phyloP scores from a whole-genome alignment of 2,329 filamentous ascomycete genomes.

The Calcarisporium arbuscula region DNA sequence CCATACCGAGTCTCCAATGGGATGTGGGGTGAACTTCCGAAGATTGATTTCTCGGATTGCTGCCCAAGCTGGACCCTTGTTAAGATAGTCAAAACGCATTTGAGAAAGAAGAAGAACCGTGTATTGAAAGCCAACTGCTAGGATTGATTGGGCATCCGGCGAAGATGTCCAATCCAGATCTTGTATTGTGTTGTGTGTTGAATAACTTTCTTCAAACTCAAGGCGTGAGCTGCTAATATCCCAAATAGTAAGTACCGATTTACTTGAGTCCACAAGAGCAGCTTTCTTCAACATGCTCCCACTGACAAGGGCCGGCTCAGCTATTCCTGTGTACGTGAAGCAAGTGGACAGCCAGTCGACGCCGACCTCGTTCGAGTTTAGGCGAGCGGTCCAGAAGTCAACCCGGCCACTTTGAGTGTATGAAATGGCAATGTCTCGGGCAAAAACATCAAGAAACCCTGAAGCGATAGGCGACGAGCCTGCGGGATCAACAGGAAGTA shows the following conservation, averaged over 20 bases:
- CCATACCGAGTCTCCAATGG: constrained; percentile 92
- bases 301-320: constrained; percentile 69
- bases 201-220: constrained; percentile 73
- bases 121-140: constrained; percentile 89
- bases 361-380: constrained; percentile 51
- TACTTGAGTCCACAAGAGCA: constrained; percentile 68
- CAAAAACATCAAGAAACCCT: constrained; percentile 79
- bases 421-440: constrained; percentile 78
- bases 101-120: constrained; percentile 77
- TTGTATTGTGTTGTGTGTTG: constrained; percentile 66
- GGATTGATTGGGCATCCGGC: constrained; percentile 78
- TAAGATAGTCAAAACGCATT: constrained; percentile 86
- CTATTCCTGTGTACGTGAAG: constrained; percentile 70
- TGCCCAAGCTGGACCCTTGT: constrained; percentile 84
- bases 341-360: constrained; percentile 81
- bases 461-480: constrained; percentile 65
- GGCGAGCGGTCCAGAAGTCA: constrained; percentile 77
- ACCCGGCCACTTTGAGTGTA: constrained; percentile 71
- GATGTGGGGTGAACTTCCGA: constrained; percentile 75
- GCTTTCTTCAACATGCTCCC: constrained; percentile 84
- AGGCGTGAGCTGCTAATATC: constrained; percentile 75
- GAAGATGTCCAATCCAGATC: constrained; percentile 95
- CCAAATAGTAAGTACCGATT: constrained; percentile 82
- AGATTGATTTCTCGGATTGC: constrained; percentile 77
- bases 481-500: constrained; percentile 81